Evolutionary conservation across 225 moss, liverwort and hornwort genomes (phyloP), one percentile per base, ranked within the genome.

Genomic region (Straminergon stramineum): DNA sequence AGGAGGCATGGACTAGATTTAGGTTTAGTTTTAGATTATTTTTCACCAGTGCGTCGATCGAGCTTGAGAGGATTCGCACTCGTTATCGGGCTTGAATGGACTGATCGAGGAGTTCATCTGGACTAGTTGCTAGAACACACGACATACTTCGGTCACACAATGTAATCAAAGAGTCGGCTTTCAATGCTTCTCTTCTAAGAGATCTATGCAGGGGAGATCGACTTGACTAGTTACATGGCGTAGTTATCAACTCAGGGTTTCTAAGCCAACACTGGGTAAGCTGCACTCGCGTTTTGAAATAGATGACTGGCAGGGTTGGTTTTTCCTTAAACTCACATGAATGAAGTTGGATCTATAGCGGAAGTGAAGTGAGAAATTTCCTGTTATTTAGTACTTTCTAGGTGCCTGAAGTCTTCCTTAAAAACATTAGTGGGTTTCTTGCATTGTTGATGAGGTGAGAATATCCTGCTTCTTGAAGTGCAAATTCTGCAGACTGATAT

Each of bases 151-250:
- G 82, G 91, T 84, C 75, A 88, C 84, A 75, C 82, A 80, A 78
- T 92, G 87, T 86, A 84, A 85, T 83, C 86, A 86, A 70, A 91
- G 90, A 93, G 88, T 87, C 56, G 83, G 53, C 85, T 89, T 89
- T 62, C 48, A 68, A 77, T 73, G 43, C 52, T 75, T 35, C 17
- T 70, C 74, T 76, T 81, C 14, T 9, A 51, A 61, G 70, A 43
- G 75, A 75, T 75, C 34, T 16, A 27, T 53, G 51, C 3, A 28
- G 32, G 69, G 53, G 41, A 37, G 24, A 65, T n/a, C 10, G 52
- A 79, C 56, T 57, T 52, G 51, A 52, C 63, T 58, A 74, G 32
- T 43, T 41, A 43, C n/a, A 80, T 9, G 17, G 65, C 21, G 24
- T 34, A 67, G 23, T 68, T n/a, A 45, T 68, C 79, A 79, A 41